Evolutionary conservation across 225 moss, liverwort and hornwort genomes (phyloP).

Genomic region (Anthoceros angustus): DNA sequence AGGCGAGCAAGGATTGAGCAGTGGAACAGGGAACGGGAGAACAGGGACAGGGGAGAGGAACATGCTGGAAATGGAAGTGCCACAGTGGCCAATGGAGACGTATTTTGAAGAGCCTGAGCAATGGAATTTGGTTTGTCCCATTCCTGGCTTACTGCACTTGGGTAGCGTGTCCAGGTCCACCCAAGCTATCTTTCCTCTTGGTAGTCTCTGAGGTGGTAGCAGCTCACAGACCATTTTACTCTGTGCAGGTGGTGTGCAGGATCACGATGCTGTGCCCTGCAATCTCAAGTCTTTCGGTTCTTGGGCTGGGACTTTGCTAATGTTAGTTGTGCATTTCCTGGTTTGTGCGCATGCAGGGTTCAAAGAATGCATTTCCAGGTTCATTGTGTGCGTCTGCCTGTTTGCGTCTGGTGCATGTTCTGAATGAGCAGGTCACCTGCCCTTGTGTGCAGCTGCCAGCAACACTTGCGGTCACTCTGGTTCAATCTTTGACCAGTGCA

Average conservation of each 20-base stretch:
- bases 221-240: conserved; percentile 13
- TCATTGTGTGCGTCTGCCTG: neutral
- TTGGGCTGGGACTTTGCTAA: conserved; percentile 9
- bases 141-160: neutral
- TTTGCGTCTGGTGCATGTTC: neutral
- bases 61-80: neutral
- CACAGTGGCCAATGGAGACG: neutral
- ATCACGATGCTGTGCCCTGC: conserved; percentile 30
- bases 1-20: conserved; percentile 30
- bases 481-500: neutral
- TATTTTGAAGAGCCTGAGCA: neutral
- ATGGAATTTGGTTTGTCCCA: neutral
- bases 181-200: neutral
- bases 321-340: neutral
- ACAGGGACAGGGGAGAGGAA: neutral
- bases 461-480: neutral
- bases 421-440: neutral
- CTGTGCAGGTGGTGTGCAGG: conserved; percentile 40
- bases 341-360: neutral
- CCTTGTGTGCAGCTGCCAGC: conserved; percentile 2
- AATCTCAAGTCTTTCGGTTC: conserved; percentile 9
- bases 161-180: neutral
- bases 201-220: neutral
- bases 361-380: neutral
- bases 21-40: conserved; percentile 22